Evolutionary conservation across 257 asterid species (phyloP), one percentile per base, ranked within the genome.

Genomic region (Solanum okadae): DNA sequence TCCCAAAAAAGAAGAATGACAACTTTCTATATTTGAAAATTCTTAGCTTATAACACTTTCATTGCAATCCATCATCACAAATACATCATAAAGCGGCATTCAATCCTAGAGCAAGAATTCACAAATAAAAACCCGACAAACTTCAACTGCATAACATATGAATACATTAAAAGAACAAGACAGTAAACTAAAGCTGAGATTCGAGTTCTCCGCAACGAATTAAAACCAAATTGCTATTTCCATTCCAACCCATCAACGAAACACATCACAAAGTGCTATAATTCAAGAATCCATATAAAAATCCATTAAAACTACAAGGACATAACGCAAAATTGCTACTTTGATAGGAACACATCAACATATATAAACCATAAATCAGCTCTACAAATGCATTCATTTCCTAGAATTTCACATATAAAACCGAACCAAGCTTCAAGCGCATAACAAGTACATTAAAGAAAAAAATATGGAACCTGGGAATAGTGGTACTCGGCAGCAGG

Each of bases 401-500:
- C n/a, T 77, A 77, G 13, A 77, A 38, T n/a, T 38, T 38, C 59
- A 38, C 83, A 23, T 22, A 20, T 34, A 38, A 78, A 84, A n/a
- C 15, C 1, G 37, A 65, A 29, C 31, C 78, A 71, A 20, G 40
- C 5, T 15, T 67, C 42, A n/a, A 76, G 23, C 8, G 42, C 82
- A 27, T 25, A 15, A 20, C 22, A 9, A 84, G 0, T 16, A 15
- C 77, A 84, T 6, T 9, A 31, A 23, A 77, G 82, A 12, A 42
- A 44, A 61, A 79, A 59, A 73, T 35, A 68, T 40, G 5, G 84
- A 40, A 95, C 99, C 99, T 92, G 72, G 9, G 93, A 91, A 87
- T 92, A 94, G 84, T 29, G 86, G 88, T 94, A 96, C 27, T 83
- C 89, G 4, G 98, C 99, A 38, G 96, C 95, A 0, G 96, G 98